Evolutionary conservation across 2,329 filamentous ascomycete species (phyloP), one percentile per base, ranked within the genome.

Genomic region (Epichloe glyceriae): DNA sequence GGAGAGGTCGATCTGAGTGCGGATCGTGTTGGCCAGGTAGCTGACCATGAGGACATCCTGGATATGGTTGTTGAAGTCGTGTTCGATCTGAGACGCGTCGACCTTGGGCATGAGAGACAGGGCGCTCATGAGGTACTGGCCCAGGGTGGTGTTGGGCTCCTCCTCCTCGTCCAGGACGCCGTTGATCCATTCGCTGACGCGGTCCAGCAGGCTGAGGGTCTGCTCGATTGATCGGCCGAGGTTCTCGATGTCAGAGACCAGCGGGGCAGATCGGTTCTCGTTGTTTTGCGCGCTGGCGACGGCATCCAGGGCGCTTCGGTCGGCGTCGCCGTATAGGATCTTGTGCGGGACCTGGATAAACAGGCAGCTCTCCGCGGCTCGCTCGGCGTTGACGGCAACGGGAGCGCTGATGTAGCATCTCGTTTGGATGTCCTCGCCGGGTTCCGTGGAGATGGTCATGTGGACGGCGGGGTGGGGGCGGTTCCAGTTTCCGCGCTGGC

Each of bases 61-160:
- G 70, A 98, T 89, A 74, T 98, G 93, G 76, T 95, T 95, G 82
- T 98, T 98, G 81, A 98, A 98, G 75, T 97, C 90, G 66, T 85
- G 80, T 78, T 98, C 93, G 65, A 98, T 90, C 67, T 94, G 86
- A 55, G 82, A 79, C 38, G 85, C 75, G 62, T 95, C 88, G 54
- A 97, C 93, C 79, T 97, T 98, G 63, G 93, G 93, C 51, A 91
- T 88, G 56, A 98, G 75, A 45, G 87, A 90, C 56, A 98, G 80
- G 39, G 91, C 85, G 69, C 95, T 95, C 77, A 97, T 86, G 59
- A 98, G 76, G 72, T 89, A 95, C 72, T 98, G 94, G 58, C 90
- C 93, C 52, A 98, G 76, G 12, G 90, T 88, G 58, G 88, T 94
- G 58, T 87, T 93, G 60, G 91, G 89, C 67, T 87, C 82, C 55